Conservation (phyloP, 768 basidiomycete genomes). For the Termitomyces sp. region DNA sequence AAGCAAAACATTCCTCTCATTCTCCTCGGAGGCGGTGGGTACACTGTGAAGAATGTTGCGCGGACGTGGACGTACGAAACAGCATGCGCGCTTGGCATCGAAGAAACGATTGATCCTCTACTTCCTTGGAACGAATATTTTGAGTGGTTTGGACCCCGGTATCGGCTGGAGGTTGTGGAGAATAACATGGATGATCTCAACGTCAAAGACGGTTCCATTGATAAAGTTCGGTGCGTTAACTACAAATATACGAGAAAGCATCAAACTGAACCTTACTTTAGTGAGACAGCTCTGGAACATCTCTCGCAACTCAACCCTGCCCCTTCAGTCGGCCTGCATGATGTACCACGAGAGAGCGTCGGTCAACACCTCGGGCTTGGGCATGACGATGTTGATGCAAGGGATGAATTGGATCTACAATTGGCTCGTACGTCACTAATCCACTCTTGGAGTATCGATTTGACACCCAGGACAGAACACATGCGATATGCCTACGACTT, state of each 20-base stretch:
- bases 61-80: slow-evolving; percentile 97
- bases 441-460: neutral
- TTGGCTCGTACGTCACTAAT: slow-evolving; percentile 56
- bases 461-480: slow-evolving; percentile 40
- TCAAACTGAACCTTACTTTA: slow-evolving; percentile 6
- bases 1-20: slow-evolving; percentile 82
- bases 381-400: slow-evolving; percentile 39
- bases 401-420: slow-evolving; percentile 61
- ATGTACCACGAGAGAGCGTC: slow-evolving; percentile 70
- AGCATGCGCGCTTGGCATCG: slow-evolving; percentile 86
- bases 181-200: slow-evolving; percentile 98
- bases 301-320: slow-evolving; percentile 41
- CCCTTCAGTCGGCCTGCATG: slow-evolving; percentile 84
- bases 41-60: slow-evolving; percentile 95
- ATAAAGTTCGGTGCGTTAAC: slow-evolving; percentile 65
- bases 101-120: slow-evolving; percentile 70
- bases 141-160: slow-evolving; percentile 97
- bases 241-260: neutral
- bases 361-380: slow-evolving; percentile 56
- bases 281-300: slow-evolving; percentile 34
- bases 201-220: slow-evolving; percentile 70
- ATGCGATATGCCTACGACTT: slow-evolving; percentile 57
- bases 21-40: slow-evolving; percentile 92
- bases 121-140: slow-evolving; percentile 88
- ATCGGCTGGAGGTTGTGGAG: slow-evolving; percentile 82